These are phyloP conservation scores for Rubia peregrina DNA, from an alignment of 305 asterid species.

Conservation along the genomic window DNA sequence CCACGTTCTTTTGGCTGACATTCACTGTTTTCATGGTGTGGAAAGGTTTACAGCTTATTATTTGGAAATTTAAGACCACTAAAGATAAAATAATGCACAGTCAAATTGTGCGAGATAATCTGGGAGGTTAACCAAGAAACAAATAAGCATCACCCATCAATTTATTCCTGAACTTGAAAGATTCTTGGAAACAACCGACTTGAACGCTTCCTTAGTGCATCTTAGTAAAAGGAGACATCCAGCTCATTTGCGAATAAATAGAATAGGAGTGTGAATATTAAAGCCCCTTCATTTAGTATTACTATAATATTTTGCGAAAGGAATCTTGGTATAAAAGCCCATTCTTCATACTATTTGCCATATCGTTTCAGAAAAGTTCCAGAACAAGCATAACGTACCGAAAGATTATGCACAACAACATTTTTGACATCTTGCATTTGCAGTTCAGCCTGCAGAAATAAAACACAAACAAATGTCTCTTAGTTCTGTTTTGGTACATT, in stretches of 20 bases:
- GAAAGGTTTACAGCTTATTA: not conserved
- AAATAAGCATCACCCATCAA: not conserved
- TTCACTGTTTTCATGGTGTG: not conserved
- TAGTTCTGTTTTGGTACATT: not conserved
- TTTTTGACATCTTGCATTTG: conserved; percentile 89
- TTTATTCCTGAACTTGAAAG: not conserved
- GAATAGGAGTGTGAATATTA: not conserved
- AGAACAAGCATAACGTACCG: conserved; percentile 43
- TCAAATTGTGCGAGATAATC: not conserved
- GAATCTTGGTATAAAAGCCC: not conserved
- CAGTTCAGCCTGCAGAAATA: conserved; percentile 72
- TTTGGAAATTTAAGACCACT: not conserved
- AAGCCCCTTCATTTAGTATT: conserved; percentile 1
- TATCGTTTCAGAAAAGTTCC: not conserved
- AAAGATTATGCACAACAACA: conserved; percentile 75
- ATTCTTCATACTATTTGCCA: not conserved
- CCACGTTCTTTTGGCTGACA: not conserved
- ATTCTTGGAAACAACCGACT: not conserved
- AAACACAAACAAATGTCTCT: conserved; percentile 6
- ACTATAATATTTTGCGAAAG: not conserved
- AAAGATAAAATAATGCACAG: not conserved
- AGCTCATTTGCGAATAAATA: not conserved
- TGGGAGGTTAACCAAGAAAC: not conserved
- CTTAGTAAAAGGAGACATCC: not conserved
- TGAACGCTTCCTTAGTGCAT: not conserved